Conservation (phyloP, 495 filamentous ascomycete genomes). For the Aspergillus indologenus region DNA sequence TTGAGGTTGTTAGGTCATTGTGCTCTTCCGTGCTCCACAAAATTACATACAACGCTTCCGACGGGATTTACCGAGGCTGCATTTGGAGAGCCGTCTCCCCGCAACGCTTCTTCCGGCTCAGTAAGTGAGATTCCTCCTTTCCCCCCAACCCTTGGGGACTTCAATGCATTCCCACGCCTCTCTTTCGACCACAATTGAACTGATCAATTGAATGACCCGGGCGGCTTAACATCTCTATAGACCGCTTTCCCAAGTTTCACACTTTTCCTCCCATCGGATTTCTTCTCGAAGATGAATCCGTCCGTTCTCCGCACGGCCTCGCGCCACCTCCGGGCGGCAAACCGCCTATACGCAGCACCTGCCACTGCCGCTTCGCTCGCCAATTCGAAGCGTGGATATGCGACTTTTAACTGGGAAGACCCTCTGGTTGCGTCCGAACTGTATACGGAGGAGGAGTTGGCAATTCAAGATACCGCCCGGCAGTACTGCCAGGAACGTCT, state of each 20-base stretch:
- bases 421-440: constrained; percentile 71
- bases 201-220: too few relatives aligned
- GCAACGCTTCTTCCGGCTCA: constrained; percentile 4
- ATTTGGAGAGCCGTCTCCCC: too few relatives aligned
- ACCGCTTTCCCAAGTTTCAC: too few relatives aligned
- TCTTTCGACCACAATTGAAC: too few relatives aligned
- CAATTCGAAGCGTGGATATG: constrained; percentile 37
- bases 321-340: constrained; percentile 30
- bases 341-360: constrained; percentile 10
- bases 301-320: constrained; percentile 37
- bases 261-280: too few relatives aligned
- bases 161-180: too few relatives aligned
- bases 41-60: neutral
- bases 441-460: constrained; percentile 84
- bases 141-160: neutral
- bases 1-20: too few relatives aligned
- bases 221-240: too few relatives aligned
- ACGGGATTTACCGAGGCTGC: constrained; percentile 18
- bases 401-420: constrained; percentile 89
- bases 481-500: constrained; percentile 90
- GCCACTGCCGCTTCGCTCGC: constrained; percentile 10
- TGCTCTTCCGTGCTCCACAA: too few relatives aligned
- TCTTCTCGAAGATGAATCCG: constrained; percentile 33
- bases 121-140: neutral
- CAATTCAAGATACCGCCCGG: constrained; percentile 82